Evolutionary conservation across 140 eudicot species (phyloP).

Genomic region (Oenanthe javanica): DNA sequence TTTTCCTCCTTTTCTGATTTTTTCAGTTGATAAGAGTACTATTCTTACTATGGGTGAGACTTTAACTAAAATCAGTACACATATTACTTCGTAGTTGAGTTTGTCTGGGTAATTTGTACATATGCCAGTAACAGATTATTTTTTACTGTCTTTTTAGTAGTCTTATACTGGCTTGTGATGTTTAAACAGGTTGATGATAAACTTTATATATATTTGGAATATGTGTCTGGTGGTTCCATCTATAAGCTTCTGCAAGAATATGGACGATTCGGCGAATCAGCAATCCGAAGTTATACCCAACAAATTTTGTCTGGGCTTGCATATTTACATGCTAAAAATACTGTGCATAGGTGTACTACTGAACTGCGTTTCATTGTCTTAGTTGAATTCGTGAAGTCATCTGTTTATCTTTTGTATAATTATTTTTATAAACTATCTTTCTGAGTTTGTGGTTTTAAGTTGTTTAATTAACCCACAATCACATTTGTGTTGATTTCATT

Average conservation of each 20-base stretch:
- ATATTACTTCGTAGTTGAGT: background rate
- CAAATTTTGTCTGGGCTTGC: conserved; percentile 94
- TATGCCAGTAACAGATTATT: background rate
- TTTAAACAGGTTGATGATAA: conserved; percentile 75
- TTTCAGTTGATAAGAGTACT: background rate
- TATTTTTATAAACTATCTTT: background rate
- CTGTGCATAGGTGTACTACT: conserved; percentile 66
- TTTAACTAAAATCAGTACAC: background rate
- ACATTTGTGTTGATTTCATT: background rate
- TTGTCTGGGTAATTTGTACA: background rate
- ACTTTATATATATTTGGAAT: conserved; percentile 85
- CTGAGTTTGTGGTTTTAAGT: background rate
- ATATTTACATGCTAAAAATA: conserved; percentile 74
- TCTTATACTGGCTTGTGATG: conserved; percentile 11
- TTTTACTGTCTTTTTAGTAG: background rate
- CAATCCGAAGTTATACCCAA: conserved; percentile 83
- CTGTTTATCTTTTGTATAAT: background rate
- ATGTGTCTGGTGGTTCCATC: conserved; percentile 95
- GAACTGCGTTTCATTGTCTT: background rate
- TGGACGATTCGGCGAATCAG: conserved; percentile 82
- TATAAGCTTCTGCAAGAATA: conserved; percentile 96
- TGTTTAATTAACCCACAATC: background rate
- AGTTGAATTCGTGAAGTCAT: background rate
- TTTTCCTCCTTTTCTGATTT: background rate
- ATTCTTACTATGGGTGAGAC: background rate